These are phyloP conservation scores for Austroboletus festivus DNA, from an alignment of 768 basidiomycete genomes.

Conservation along the genomic window DNA sequence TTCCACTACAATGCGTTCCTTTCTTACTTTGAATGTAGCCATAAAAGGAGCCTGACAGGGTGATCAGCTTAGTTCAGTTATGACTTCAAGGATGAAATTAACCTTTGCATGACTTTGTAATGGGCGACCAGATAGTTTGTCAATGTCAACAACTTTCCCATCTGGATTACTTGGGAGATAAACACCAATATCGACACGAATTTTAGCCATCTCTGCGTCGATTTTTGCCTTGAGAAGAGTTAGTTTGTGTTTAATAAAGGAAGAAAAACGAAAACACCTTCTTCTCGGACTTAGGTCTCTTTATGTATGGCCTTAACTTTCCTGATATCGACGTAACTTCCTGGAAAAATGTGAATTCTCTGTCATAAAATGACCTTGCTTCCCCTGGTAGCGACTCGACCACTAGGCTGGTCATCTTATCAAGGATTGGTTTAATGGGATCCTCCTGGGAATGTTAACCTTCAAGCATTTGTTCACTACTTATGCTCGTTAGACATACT, in stretches of 20 bases:
- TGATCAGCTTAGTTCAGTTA: constrained; percentile 1
- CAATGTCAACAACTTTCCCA: constrained; percentile 93
- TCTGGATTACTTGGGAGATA: constrained; percentile 98
- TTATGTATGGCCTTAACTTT: constrained; percentile 94
- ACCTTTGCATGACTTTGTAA: constrained; percentile 98
- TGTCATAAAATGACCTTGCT: constrained; percentile 85
- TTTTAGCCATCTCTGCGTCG: constrained; percentile 98
- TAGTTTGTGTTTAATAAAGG: neutral
- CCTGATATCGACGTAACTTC: constrained; percentile 98
- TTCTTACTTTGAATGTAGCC: constrained; percentile 98
- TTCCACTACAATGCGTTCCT: constrained; percentile 67
- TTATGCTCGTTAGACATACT: constrained; percentile 40
- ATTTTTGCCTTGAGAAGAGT: constrained; percentile 76
- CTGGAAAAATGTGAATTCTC: constrained; percentile 93
- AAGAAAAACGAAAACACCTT: constrained; percentile 50
- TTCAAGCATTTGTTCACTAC: neutral
- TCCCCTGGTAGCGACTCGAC: constrained; percentile 85
- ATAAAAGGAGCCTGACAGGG: constrained; percentile 90
- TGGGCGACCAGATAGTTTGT: constrained; percentile 93
- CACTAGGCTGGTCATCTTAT: constrained; percentile 76
- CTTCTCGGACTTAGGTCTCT: constrained; percentile 93
- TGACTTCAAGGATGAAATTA: neutral
- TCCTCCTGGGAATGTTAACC: constrained; percentile 60
- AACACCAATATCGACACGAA: constrained; percentile 89
- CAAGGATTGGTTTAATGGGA: constrained; percentile 94